Conservation (phyloP, 768 basidiomycete genomes). For the Suillus sp. region DNA sequence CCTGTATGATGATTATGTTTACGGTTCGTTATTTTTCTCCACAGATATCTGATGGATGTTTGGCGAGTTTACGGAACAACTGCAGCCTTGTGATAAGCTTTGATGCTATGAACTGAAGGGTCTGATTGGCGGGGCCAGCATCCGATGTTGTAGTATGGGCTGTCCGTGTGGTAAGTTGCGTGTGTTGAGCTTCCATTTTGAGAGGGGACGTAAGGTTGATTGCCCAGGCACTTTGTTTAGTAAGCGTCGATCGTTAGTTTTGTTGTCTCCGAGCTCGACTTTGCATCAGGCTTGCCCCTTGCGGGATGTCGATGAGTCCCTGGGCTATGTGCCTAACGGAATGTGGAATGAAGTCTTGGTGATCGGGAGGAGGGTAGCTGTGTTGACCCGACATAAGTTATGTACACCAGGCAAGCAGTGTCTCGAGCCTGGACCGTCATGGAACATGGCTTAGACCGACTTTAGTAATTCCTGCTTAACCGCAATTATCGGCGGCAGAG, state of each 20-base stretch:
- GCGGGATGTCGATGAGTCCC: not conserved
- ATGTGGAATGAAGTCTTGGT: not conserved
- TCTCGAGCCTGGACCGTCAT: not conserved
- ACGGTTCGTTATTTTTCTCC: not conserved
- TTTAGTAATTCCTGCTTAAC: slow-evolving; percentile 3
- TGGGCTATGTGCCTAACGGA: slow-evolving; percentile 13
- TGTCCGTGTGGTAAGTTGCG: slow-evolving; percentile 2
- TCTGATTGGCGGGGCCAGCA: not conserved
- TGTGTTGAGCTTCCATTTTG: not conserved
- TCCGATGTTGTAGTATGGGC: not conserved
- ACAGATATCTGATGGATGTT: not conserved
- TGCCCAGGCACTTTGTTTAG: slow-evolving; percentile 10
- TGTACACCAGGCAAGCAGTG: not conserved
- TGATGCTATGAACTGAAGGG: not conserved
- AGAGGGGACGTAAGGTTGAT: slow-evolving; percentile 8
- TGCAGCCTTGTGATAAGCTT: not conserved
- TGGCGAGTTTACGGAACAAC: not conserved
- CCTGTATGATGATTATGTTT: not conserved
- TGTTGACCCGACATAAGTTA: not conserved
- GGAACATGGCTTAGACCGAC: not conserved
- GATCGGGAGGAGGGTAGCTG: slow-evolving; percentile 4
- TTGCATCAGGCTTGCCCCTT: not conserved
- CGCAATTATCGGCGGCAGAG: not conserved
- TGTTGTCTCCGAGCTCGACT: slow-evolving; percentile 4
- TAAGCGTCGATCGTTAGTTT: slow-evolving; percentile 12